Percentiles rank a stretch among this genome's conserved stretches.
phyloP scores from a whole-genome alignment of 306 rosid species.

The Cotoneaster glaucophyllus region DNA sequence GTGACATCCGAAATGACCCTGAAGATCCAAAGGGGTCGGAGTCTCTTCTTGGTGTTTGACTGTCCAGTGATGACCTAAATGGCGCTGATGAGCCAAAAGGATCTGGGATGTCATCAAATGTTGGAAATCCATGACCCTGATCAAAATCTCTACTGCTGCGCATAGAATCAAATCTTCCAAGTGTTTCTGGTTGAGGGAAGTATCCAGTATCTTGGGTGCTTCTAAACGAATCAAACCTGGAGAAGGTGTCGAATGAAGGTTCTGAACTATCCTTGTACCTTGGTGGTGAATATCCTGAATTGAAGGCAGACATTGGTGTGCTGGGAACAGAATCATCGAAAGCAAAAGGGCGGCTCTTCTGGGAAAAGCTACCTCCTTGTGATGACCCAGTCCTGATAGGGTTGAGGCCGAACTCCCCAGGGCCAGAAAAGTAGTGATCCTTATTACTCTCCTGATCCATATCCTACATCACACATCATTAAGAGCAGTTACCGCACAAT shows the following conservation, averaged over 20 bases:
- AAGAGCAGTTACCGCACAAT: not conserved
- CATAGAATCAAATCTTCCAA: slow-evolving; percentile 61
- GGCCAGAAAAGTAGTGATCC: slow-evolving; percentile 60
- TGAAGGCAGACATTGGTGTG: slow-evolving; percentile 66
- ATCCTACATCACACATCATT: slow-evolving; percentile 32
- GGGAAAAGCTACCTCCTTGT: slow-evolving; percentile 38
- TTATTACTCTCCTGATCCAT: slow-evolving; percentile 46
- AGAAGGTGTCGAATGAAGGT: slow-evolving; percentile 65
- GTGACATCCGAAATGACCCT: slow-evolving; percentile 60
- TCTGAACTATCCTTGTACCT: slow-evolving; percentile 56
- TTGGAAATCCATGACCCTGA: slow-evolving; percentile 60
- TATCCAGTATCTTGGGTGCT: slow-evolving; percentile 46
- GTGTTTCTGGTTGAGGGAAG: slow-evolving; percentile 45
- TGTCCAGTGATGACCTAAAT: slow-evolving; percentile 60
- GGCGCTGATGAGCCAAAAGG: slow-evolving; percentile 83
- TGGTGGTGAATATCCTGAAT: slow-evolving; percentile 56
- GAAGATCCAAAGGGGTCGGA: slow-evolving; percentile 75
- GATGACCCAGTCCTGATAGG: slow-evolving; percentile 72
- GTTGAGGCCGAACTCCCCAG: slow-evolving; percentile 75
- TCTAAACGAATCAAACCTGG: slow-evolving; percentile 78
- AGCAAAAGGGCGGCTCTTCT: slow-evolving; percentile 53
- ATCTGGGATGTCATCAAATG: slow-evolving; percentile 77
- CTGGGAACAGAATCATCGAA: slow-evolving; percentile 96
- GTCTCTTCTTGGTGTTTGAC: slow-evolving; percentile 63
- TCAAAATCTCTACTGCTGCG: slow-evolving; percentile 67